Evolutionary conservation across 2,329 filamentous ascomycete species (phyloP), one percentile per base, ranked within the genome.

Genomic region (Arthrinium puccinioides): DNA sequence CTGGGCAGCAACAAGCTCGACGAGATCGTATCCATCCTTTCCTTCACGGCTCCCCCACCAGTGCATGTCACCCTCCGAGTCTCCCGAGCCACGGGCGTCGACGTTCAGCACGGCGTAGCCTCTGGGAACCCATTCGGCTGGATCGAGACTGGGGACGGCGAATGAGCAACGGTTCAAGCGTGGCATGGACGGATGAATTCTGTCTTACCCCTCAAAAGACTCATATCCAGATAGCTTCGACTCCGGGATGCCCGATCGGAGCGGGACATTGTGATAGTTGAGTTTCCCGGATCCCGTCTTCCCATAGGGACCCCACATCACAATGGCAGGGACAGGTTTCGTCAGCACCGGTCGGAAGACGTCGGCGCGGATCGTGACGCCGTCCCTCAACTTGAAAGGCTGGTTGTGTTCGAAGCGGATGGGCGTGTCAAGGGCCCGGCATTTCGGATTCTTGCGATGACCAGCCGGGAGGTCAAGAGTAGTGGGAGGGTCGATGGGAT

Each of bases 91-190:
- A 5, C 56, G 43, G 2, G 50, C 41, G 34, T 59, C 56, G 10
- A 54, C 41, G 28, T 58, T 53, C 23, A 57, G 44, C 26, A 59
- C 44, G 3, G 55, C 55, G 36, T 56, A 59, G 2, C 53, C 53
- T 24, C 50, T 36, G 6, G 39, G 24, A 14, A 45, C 47, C 49
- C 53, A 59, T 23, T 57, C 54, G 5, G 54, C 54, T 1, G 54
- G 55, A 29, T 58, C 50, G 1, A 47, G 46, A 4, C 45, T 48
- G 37, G 19, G 6, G 28, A 27, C 10, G 10, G 20, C 13, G 15
- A 16, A 13, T 33, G 23, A 15, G 36, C 35, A 3, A 38, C 15
- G 28, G 29, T 30, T 9, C 36, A 38, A 6, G 29, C 25, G 31
- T n/a, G n/a, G n/a, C n/a, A n/a, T n/a, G n/a, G n/a, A n/a, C n/a